Evolutionary conservation across 225 moss, liverwort and hornwort genomes (phyloP), one percentile per base, ranked within the genome.

Genomic region (Sphagnum tenellum): DNA sequence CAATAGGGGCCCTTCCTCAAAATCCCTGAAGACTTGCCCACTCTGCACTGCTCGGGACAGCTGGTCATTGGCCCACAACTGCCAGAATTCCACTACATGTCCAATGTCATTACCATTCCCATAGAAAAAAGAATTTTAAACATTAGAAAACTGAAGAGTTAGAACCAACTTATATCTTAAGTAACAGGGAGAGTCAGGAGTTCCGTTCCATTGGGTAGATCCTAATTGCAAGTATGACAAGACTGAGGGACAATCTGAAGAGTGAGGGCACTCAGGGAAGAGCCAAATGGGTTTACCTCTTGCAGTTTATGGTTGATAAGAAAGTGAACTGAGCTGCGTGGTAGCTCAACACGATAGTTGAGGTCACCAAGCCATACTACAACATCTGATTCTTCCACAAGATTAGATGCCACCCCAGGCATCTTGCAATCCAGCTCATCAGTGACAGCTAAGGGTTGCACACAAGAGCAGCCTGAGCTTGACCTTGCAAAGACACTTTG

Each of bases 341-440:
- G 85, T 82, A 89, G 79, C 61, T 92, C 92, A 60, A 92, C 70
- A 47, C 89, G 80, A 61, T 85, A 92, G 44, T 93, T 89, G 9
- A 93, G 77, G 65, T 93, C 92, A 52, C 88, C 89, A 13, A 93
- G 86, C 92, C 92, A 93, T 44, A 89, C 77, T 13, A 88, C 89
- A 71, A 89, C 71, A 60, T 89, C 88, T 4, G 88, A 79, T 62
- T 80, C 78, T 13, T 88, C 86, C 8, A 86, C 73, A 55, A 82
- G 82, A 52, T 76, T 76, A 14, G 70, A 53, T 58, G 68, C 63
- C 50, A 70, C 58, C 53, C 70, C 68, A 7, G 71, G 77, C 4
- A 63, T 65, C 61, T 65, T 72, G 48, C 67, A 66, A 4, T 57
- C 59, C 57, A 78, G 69, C 59, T 76, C 77, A 44, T 67, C 72